Evolutionary conservation across 257 asterid genomes (phyloP), one percentile per base, ranked within the genome.

Genomic region (Fraxinus cuspidata): DNA sequence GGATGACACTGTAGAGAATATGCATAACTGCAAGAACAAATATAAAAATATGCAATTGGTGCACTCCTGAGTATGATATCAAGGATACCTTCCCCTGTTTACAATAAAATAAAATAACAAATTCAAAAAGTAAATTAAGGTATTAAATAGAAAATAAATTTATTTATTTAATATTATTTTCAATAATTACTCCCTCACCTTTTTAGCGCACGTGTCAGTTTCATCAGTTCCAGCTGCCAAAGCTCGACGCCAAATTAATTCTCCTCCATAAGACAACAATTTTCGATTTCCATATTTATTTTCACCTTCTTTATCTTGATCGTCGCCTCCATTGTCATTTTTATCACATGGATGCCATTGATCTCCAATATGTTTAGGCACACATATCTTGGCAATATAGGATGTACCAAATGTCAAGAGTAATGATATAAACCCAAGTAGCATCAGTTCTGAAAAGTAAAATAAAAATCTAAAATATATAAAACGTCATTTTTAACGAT

Each of bases 341-440:
- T 67, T 73, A 23, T 81, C 86, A 40, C 97, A 89, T 0, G 96
- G 96, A 74, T 88, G 96, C 94, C 89, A 86, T 25, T 77, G 87
- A 74, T 85, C 76, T 44, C 89, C 96, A 28, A 86, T 44, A 16
- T 70, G 35, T 19, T 83, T 21, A 29, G 96, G 76, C 58, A 91
- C 87, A 2, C 94, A 89, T 81, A 91, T 88, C 75, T 82, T 84
- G 4, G 90, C 78, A 34, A 88, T 77, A 10, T 86, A 82, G 0
- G 84, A 44, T 13, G 93, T 84, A 11, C 92, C 88, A 63, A 88
- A 85, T 4, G 96, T 88, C 2, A 91, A 83, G 32, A 91, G 88
- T n/a, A 91, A 80, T 1, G 96, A 91, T 83, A 89, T 87, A 58
- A 89, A 88, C 18, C 97, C 97, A 56, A 91, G 66, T 40, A 91